A percentile compares a stretch with the other conserved stretches of the same genome.
Evolutionary conservation across 768 basidiomycete genomes (phyloP).

Genomic region (Suillus cothurnatus): DNA sequence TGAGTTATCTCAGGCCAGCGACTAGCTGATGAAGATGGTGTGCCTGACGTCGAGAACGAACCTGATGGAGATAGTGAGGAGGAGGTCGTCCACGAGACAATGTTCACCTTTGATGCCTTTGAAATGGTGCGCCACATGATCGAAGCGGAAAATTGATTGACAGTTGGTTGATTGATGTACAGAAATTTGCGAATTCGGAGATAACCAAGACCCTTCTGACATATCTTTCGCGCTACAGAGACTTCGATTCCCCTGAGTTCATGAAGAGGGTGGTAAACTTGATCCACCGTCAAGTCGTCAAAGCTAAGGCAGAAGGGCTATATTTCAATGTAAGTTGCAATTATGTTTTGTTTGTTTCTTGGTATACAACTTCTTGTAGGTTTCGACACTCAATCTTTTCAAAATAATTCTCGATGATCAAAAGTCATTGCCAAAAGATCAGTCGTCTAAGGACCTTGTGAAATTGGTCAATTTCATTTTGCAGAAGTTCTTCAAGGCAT

Average conservation of each 20-base stretch:
- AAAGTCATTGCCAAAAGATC: conserved; percentile 74
- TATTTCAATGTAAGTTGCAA: conserved; percentile 82
- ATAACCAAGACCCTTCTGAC: conserved; percentile 82
- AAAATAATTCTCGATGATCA: conserved; percentile 83
- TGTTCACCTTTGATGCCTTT: conserved; percentile 91
- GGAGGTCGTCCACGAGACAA: conserved; percentile 75
- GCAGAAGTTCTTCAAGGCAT: conserved; percentile 91
- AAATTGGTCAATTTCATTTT: conserved; percentile 84
- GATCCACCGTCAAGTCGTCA: conserved; percentile 89
- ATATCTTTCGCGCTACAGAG: conserved; percentile 83
- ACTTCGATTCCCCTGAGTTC: conserved; percentile 72
- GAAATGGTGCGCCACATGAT: conserved; percentile 64
- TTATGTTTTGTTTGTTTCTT: neutral
- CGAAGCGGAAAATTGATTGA: conserved; percentile 19
- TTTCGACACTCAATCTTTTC: conserved; percentile 88
- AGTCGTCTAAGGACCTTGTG: conserved; percentile 80
- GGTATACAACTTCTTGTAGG: conserved; percentile 50
- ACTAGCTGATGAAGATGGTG: conserved; percentile 57
- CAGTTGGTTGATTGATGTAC: conserved; percentile 17
- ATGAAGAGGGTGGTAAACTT: conserved; percentile 90
- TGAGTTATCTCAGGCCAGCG: conserved; percentile 34
- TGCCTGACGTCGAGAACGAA: conserved; percentile 70
- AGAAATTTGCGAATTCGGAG: conserved; percentile 91
- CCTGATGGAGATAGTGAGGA: conserved; percentile 52
- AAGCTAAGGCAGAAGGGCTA: conserved; percentile 89